phyloP scores from a whole-genome alignment of 305 asterid species.

The Plantago coronopus region DNA sequence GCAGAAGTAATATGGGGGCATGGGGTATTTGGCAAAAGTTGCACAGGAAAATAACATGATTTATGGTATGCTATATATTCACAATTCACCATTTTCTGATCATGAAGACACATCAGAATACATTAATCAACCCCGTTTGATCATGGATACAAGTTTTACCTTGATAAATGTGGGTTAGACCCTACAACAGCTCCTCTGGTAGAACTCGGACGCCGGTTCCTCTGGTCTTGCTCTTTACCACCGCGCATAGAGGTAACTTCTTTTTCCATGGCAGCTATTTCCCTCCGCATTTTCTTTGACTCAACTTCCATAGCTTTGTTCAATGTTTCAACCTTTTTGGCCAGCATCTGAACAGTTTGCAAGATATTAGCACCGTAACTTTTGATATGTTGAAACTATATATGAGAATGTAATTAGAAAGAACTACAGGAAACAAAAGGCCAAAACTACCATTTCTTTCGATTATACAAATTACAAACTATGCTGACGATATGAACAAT shows the following conservation, averaged over 20 bases:
- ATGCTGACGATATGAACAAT: not conserved
- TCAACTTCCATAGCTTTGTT: conserved; percentile 86
- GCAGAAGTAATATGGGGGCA: no score
- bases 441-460: no score
- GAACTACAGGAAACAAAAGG: not conserved
- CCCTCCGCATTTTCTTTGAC: conserved; percentile 83
- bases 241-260: conserved; percentile 60
- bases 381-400: not conserved
- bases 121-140: not conserved
- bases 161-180: conserved; percentile 38
- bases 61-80: no score
- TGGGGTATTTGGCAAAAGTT: no score
- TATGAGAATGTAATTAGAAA: not conserved
- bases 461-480: no score
- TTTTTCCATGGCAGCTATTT: conserved; percentile 74
- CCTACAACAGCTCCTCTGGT: conserved; percentile 47
- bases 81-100: no score
- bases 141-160: conserved; percentile 33
- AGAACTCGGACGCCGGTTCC: conserved; percentile 42
- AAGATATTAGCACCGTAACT: conserved; percentile 1
- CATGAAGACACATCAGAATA: not conserved
- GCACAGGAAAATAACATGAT: no score
- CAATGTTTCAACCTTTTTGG: conserved; percentile 71
- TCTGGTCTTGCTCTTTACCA: conserved; percentile 65
- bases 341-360: conserved; percentile 58